Evolutionary conservation across 2,329 filamentous ascomycete genomes (phyloP).

Genomic region (Xylaria sp.): DNA sequence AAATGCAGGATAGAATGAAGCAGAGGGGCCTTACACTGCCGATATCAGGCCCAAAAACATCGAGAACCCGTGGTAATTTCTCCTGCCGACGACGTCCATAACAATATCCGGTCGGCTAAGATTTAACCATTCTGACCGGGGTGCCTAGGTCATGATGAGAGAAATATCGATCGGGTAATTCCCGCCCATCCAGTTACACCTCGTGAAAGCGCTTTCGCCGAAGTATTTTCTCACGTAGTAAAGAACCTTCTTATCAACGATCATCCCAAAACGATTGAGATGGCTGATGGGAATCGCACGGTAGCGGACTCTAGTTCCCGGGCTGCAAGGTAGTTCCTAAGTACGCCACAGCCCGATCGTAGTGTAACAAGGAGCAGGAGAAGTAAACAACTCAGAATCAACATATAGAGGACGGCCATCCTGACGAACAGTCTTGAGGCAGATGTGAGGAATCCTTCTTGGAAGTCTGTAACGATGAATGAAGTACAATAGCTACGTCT

Average conservation of each 20-base stretch:
- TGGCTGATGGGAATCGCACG: slow-evolving; percentile 49
- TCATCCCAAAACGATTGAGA: slow-evolving; percentile 47
- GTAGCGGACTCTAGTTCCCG: slow-evolving; percentile 47
- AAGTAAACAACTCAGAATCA: slow-evolving; percentile 20
- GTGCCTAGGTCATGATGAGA: slow-evolving; percentile 46
- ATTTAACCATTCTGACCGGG: slow-evolving; percentile 36
- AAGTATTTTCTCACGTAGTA: too few relatives aligned
- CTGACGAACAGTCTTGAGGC: background rate
- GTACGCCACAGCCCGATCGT: slow-evolving; percentile 14
- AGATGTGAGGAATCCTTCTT: too few relatives aligned
- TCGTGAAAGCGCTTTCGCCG: slow-evolving; percentile 47
- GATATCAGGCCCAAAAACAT: slow-evolving; percentile 31
- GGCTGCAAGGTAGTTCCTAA: slow-evolving; percentile 37
- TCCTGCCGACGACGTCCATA: slow-evolving; percentile 29
- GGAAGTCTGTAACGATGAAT: too few relatives aligned
- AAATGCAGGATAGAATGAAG: background rate
- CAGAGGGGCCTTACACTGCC: slow-evolving; percentile 22
- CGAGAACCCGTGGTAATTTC: slow-evolving; percentile 30
- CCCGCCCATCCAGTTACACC: slow-evolving; percentile 50
- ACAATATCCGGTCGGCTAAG: slow-evolving; percentile 32
- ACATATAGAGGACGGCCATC: slow-evolving; percentile 26
- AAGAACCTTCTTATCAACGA: slow-evolving; percentile 40
- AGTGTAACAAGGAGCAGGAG: slow-evolving; percentile 21
- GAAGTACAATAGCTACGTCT: too few relatives aligned
- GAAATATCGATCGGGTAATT: slow-evolving; percentile 42